phyloP scores from a whole-genome alignment of 495 filamentous ascomycete species.

The Tuber brumale region DNA sequence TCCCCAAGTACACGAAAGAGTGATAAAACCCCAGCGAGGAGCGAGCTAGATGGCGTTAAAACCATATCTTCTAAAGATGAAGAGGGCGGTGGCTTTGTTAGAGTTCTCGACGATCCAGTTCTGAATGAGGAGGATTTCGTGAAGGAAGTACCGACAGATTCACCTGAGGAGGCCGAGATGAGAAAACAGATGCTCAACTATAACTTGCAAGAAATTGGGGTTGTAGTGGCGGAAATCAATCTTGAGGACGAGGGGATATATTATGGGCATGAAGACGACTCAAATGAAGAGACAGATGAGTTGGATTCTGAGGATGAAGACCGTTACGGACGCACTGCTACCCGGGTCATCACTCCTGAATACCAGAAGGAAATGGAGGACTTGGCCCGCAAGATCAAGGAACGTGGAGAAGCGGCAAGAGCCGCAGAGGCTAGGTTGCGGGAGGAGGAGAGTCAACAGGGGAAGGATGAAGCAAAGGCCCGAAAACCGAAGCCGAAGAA shows the following conservation, averaged over 20 bases:
- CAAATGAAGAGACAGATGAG: conserved; percentile 51
- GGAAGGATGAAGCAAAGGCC: conserved; percentile 29
- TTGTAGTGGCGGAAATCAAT: conserved; percentile 88
- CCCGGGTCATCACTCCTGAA: conserved; percentile 58
- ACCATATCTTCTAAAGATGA: conserved; percentile 22
- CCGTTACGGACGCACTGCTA: conserved; percentile 61
- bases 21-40: conserved; percentile 7
- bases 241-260: conserved; percentile 64
- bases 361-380: conserved; percentile 75
- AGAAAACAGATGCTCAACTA: conserved; percentile 91
- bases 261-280: conserved; percentile 53
- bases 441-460: conserved; percentile 24
- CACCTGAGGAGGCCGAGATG: conserved; percentile 68
- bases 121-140: conserved; percentile 25
- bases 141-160: conserved; percentile 53
- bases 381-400: conserved; percentile 57
- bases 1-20: background rate
- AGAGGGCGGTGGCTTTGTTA: conserved; percentile 34
- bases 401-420: conserved; percentile 23
- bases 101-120: conserved; percentile 31
- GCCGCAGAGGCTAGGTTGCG: background rate
- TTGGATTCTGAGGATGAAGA: conserved; percentile 55
- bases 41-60: background rate
- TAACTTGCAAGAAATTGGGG: conserved; percentile 70
- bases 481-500: conserved; percentile 46